Conservation (phyloP, 1,139 yeast species). For the Yamadazyma triangularis region DNA sequence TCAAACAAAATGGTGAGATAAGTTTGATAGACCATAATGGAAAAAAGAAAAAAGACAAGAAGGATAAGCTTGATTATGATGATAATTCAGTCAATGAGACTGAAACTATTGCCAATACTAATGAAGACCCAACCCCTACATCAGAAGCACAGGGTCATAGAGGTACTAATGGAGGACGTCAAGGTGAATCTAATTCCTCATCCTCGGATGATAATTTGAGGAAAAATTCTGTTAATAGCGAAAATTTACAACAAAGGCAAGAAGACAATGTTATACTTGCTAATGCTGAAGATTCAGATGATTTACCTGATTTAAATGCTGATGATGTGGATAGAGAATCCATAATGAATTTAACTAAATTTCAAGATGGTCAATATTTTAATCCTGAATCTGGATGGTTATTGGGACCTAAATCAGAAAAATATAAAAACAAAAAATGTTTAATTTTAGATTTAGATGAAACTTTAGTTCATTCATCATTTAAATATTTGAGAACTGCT, state of each 20-base stretch:
- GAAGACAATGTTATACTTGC: slow-evolving; percentile 12
- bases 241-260: slow-evolving; percentile 2
- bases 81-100: slow-evolving; percentile 42
- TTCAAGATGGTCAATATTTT: slow-evolving; percentile 68
- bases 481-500: slow-evolving; percentile 85
- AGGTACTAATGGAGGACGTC: no score
- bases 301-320: slow-evolving; percentile 13
- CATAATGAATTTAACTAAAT: slow-evolving; percentile 29
- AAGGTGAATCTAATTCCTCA: slow-evolving; percentile 8
- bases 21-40: slow-evolving; percentile 4
- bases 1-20: slow-evolving; percentile 3
- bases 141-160: not conserved
- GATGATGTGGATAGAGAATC: slow-evolving; percentile 13
- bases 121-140: slow-evolving; percentile 20
- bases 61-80: slow-evolving; percentile 30
- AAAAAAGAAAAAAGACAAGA: slow-evolving; percentile 15
- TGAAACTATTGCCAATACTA: slow-evolving; percentile 42
- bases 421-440: slow-evolving; percentile 63
- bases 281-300: slow-evolving; percentile 18
- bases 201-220: slow-evolving; percentile 3
- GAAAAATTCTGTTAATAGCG: no score
- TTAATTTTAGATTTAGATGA: slow-evolving; percentile 91
- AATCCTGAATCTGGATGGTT: slow-evolving; percentile 59
- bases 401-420: slow-evolving; percentile 40
- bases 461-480: slow-evolving; percentile 92